phyloP scores from a whole-genome alignment of 371 early-diverging fungal genomes.

The Rhizopus stolonifer region DNA sequence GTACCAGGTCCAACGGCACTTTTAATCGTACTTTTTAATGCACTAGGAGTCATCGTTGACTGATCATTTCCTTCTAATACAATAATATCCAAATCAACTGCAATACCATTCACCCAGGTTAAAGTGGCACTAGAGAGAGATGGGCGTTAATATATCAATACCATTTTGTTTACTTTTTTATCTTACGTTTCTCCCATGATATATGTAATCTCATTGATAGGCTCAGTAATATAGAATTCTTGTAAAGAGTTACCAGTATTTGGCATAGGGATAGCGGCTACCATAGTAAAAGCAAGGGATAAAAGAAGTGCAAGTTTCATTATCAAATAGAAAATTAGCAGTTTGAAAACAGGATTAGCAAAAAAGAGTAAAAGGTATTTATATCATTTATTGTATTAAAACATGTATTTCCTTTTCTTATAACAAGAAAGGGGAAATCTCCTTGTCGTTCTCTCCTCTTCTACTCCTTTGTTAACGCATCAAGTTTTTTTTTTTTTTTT shows the following conservation, averaged over 20 bases:
- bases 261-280: background rate
- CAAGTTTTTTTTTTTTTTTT: too few relatives aligned
- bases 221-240: background rate
- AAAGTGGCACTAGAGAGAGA: background rate
- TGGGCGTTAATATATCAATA: background rate
- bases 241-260: background rate
- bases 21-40: background rate
- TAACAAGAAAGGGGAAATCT: too few relatives aligned
- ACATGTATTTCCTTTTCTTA: too few relatives aligned
- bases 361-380: background rate
- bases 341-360: background rate
- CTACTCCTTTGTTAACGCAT: too few relatives aligned
- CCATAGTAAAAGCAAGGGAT: background rate
- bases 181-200: background rate
- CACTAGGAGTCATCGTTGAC: background rate
- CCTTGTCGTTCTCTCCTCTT: too few relatives aligned
- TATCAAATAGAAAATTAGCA: background rate
- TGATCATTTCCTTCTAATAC: constrained; percentile 5
- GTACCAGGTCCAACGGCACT: background rate
- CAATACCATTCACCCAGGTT: constrained; percentile 11
- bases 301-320: background rate
- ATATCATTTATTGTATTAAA: background rate
- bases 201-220: background rate
- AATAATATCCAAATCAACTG: constrained; percentile 2
- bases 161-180: background rate